Evolutionary conservation across 805 yeast species (phyloP).

Genomic region (Starmerella roubikii): DNA sequence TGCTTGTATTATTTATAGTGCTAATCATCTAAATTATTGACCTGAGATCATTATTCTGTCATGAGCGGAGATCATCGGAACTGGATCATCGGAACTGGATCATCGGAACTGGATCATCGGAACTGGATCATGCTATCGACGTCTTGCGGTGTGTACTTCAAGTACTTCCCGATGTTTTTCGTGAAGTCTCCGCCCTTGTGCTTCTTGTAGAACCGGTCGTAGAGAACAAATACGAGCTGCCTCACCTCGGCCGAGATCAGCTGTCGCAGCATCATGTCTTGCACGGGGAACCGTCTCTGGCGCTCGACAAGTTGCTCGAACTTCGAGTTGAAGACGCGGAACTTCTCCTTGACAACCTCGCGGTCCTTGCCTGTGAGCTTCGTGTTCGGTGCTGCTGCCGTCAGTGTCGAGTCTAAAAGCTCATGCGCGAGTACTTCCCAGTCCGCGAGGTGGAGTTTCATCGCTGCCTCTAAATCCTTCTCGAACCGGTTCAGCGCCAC

Average conservation of each 20-base stretch:
- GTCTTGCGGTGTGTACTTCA: conserved; percentile 39
- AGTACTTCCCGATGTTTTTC: conserved; percentile 55
- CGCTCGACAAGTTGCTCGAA: conserved; percentile 64
- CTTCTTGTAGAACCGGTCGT: conserved; percentile 72
- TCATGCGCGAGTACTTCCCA: conserved; percentile 73
- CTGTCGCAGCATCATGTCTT: conserved; percentile 51
- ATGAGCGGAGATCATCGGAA: background rate
- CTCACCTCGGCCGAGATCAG: conserved; percentile 55
- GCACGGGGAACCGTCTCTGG: conserved; percentile 50
- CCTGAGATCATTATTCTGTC: background rate
- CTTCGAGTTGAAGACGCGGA: conserved; percentile 64
- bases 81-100: background rate
- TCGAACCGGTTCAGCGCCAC: conserved; percentile 31
- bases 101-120: background rate
- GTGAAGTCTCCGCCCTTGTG: conserved; percentile 56
- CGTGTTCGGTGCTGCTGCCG: conserved; percentile 31
- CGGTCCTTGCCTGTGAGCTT: conserved; percentile 49
- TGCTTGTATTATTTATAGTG: conserved; percentile 23
- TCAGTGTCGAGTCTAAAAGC: conserved; percentile 68
- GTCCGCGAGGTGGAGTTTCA: conserved; percentile 49
- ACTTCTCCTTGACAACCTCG: conserved; percentile 72
- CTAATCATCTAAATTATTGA: conserved; percentile 23
- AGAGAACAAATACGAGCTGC: conserved; percentile 60
- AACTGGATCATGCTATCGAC: conserved; percentile 25
- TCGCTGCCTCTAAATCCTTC: conserved; percentile 37